Evolutionary conservation across 495 filamentous ascomycete genomes (phyloP), one percentile per base, ranked within the genome.

Genomic region (Haplographium delicatum): DNA sequence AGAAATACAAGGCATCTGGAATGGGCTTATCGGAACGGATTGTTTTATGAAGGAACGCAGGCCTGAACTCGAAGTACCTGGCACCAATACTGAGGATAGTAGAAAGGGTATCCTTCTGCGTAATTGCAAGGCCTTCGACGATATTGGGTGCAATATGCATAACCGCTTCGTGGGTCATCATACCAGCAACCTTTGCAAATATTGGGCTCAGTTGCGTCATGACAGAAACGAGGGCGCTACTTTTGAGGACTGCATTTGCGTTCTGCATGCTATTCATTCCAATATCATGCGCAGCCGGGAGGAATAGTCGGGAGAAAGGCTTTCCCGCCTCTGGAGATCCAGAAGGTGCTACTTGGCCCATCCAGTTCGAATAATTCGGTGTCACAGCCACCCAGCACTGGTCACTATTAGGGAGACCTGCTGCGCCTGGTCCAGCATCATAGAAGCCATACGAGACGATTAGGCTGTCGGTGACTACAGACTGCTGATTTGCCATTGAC

Each of bases 231-330:
- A 73, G 59, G 23, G 66, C 70, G 31, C 66, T 63, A 57, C n/a
- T 60, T 28, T 11, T 8, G 43, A 77, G 56, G 13, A 79, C 51
- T 0, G 63, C 64, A 5, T 65, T 51, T 37, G 63, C 57, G 51
- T 53, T 70, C 39, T 67, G 57, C 71, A 78, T 73, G 61, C 65
- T 75, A 59, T 80, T 79, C 73, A 80, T 78, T 9, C 76, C 75
- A 19, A 69, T 66, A 44, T 79, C 75, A 53, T 80, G 75, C 1
- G 65, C 60, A 0, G 65, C 51, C 1, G 76, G 70, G 1, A 79
- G 68, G 11, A 77, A 71, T 37, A 78, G 64, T 19, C 65, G 64
- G 8, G 56, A 47, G 59, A 78, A 76, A 1, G 70, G 70, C 15
- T 68, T 63, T 10, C 64, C 44, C 18, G 72, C 73, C 25, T 62